Base-by-base conservation (phyloP, 768 basidiomycete species). In the Phlebiopsis gigantea region DNA sequence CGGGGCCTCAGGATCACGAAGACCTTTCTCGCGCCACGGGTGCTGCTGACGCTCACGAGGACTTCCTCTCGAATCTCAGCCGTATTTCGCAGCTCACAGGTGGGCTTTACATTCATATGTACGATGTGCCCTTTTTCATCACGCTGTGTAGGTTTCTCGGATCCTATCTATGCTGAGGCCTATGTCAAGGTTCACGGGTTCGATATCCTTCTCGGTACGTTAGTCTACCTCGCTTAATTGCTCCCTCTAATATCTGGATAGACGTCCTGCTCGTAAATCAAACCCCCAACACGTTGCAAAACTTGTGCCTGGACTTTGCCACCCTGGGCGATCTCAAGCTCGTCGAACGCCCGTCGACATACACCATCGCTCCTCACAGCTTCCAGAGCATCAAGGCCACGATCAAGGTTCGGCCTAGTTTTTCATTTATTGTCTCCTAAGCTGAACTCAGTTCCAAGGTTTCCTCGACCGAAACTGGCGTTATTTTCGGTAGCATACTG, bases 371-470 rank as follows among this genome's bases (percentile, higher is more conserved):
- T 1, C 97, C 96, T 0, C 93, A 98, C 65, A 90, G 91, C 19
- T 99, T 98, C 88, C 96, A 97, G 73, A 93, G 88, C 68, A 93
- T 98, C 75, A 98, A 98, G 70, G 93, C 95, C 17, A 98, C 97
- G 1, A 95, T 99, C 76, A 98, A 99, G 76, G 34, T 39, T 39
- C 8, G 34, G 12, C 12, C 8, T 39, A 25, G 90, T 79, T 48
- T 29, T 3, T 21, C 2, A 1, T 45, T 24, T 55, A n/a, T 43
- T 41, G 2, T 48, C 21, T 10, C 42, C n/a, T n/a, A 53, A 39
- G 4, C 34, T 39, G 8, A 39, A 3, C 2, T 9, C 12, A 10
- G 12, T 2, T 9, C 8, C 17, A 12, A 39, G 34, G 84, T 96
- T 1, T 95, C 96, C 0, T 97, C 93, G 21, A 98, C 97, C 0